Evolutionary conservation across 345 rosid species (phyloP), one percentile per base, ranked within the genome.

Genomic region (Arabis alpina): DNA sequence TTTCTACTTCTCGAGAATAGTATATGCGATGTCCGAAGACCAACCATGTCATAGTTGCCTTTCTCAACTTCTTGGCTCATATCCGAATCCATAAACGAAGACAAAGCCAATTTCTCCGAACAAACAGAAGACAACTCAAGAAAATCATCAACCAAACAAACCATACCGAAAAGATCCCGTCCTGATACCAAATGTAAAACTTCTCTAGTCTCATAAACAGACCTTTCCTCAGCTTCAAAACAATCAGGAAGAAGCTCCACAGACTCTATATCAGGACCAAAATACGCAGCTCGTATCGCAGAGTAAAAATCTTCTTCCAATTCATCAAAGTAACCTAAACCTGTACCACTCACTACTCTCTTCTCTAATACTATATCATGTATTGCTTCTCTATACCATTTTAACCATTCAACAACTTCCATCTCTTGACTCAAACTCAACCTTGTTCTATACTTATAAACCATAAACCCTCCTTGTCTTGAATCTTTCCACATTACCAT

Each of bases 151-250:
- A 66, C 85, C 71, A 93, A 76, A 61, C 87, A 81, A 57, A 93
- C 92, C 94, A 87, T 87, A 13, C 98, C 98, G 75, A 93, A 91
- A 81, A 93, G 88, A 80, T 89, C 81, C 30, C 89, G 80, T 57
- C 98, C 98, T 1, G 97, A 91, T 19, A 93, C 98, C 84, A 93
- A 87, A 54, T 89, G 98, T 70, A 93, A 81, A 48, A 93, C 89
- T 70, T 93, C 97, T 4, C 80, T 80, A 52, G 85, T 89, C 32
- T 86, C 91, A 70, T 43, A 81, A 45, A 82, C 82, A 79, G 98
- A 93, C 72, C 98, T 89, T 72, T 91, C 98, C 86, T 93, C 97
- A 4, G 97, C 98, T 85, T 93, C 97, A 70, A 93, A 93, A 65
- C 90, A 76, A 67, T 86, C 88, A 2, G 98, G 98, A 76, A 93